phyloP scores from a whole-genome alignment of 805 yeast species.

The Candida chauliodis region DNA sequence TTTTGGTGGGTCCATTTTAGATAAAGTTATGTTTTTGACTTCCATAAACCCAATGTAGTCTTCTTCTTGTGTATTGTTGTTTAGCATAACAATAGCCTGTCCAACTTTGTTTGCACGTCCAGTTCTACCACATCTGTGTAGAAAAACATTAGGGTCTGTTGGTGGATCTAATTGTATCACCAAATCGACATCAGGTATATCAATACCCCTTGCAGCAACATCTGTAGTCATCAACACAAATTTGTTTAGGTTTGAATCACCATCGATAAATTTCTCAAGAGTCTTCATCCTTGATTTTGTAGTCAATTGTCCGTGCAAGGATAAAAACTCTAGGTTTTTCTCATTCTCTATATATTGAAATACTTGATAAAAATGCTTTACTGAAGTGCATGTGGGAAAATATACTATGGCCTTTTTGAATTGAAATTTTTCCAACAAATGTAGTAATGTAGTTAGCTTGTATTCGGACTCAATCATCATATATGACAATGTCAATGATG shows the following conservation, averaged over 20 bases:
- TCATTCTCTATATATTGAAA: slow-evolving; percentile 36
- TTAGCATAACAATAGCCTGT: slow-evolving; percentile 69
- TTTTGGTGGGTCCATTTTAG: slow-evolving; percentile 29
- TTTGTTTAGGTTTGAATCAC: slow-evolving; percentile 37
- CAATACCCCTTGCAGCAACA: slow-evolving; percentile 98
- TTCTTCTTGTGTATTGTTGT: slow-evolving; percentile 69
- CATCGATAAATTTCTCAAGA: slow-evolving; percentile 54
- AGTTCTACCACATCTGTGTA: slow-evolving; percentile 93
- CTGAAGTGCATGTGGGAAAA: slow-evolving; percentile 86
- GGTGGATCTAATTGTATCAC: slow-evolving; percentile 97
- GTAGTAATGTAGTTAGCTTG: slow-evolving; percentile 59
- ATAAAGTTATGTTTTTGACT: slow-evolving; percentile 58
- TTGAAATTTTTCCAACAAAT: slow-evolving; percentile 48
- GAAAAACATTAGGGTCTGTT: slow-evolving; percentile 82
- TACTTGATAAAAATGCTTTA: slow-evolving; percentile 67
- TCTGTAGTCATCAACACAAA: slow-evolving; percentile 85
- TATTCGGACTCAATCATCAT: slow-evolving; percentile 53
- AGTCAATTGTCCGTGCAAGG: slow-evolving; percentile 89
- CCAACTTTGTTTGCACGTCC: slow-evolving; percentile 90
- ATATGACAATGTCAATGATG: slow-evolving; percentile 60
- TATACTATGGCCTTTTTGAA: slow-evolving; percentile 85
- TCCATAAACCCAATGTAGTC: slow-evolving; percentile 77
- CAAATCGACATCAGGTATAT: slow-evolving; percentile 89
- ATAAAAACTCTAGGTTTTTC: slow-evolving; percentile 46
- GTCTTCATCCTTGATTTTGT: slow-evolving; percentile 77